Base-by-base conservation (phyloP, 257 asterid genomes). In the Leonotis leonurus region DNA sequence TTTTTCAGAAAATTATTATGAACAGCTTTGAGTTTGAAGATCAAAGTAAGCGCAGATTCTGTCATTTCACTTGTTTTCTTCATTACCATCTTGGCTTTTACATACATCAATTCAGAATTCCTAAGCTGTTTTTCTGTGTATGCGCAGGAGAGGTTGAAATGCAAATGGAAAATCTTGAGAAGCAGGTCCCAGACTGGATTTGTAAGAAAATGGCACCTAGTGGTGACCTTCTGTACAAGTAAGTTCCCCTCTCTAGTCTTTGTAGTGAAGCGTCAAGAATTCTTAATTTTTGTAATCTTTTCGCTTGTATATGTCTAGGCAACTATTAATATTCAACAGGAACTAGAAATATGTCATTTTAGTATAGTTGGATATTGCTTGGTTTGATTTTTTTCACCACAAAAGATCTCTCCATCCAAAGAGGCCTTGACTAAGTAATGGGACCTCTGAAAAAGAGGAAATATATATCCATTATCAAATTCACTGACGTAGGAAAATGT, bases 181-280 rank as follows among this genome's bases (percentile, higher is more conserved):
- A 81, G 76, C 80, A 79, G 57, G 94, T 83, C 68, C 95, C 96
- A 33, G 92, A 83, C 75, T 91, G 96, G 98, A 72, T 91, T 50
- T 80, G 52, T 27, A 82, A 84, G 83, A 76, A 78, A 70, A 33
- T 70, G 77, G 80, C 73, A 8, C 69, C 80, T 13, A 80, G 92
- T 70, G 96, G 95, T 18, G 96, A 84, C 79, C 78, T 73, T 60
- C 51, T 85, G 60, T 91, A 84, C 80, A 79, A 77, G 98, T 88
- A 68, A 60, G 84, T 72, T 50, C 62, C 26, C 17, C 9, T 63
- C 56, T 27, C 36, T 36, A 21, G 37, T 55, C 53, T n/a, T n/a
- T n/a, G n/a, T n/a, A n/a, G n/a, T 40, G 65, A 39, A 48, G 25
- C 35, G 36, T 25, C 49, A 26, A 36, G 26, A 52, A 32, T n/a